Base-by-base conservation (phyloP, 2,329 filamentous ascomycete genomes). In the Fusarium poae region DNA sequence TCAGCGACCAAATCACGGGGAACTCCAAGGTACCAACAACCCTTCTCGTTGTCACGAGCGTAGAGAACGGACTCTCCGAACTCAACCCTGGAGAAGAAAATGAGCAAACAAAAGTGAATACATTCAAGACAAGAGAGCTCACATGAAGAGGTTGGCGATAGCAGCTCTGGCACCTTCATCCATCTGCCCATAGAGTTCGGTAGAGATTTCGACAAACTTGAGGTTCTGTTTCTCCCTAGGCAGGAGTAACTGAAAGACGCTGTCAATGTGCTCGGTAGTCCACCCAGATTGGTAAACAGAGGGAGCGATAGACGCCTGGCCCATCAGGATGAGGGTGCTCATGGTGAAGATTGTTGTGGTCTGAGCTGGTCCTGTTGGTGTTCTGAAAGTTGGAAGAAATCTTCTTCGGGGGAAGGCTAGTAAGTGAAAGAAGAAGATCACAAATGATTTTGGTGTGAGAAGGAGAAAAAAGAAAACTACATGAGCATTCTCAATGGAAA, bases 1-100 rank as follows among this genome's bases (percentile, higher is more conserved):
- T 61, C 62, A 9, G 62, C 46, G n/a, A 73, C 51, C 27, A 75
- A 73, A 43, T 73, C 68, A 13, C 73, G 69, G 54, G 71, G 72
- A 34, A 69, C 54, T 11, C 74, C 75, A 30, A 77, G 71, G 37
- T 71, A 77, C 39, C 67, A 73, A 16, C 72, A 72, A 35, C 75
- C 71, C 27, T 46, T 25, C 11, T 68, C 67, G 23, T 57, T 74
- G 57, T 77, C 75, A 40, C 70, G 67, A 40, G 68, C 72, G 45
- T 58, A 77, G 64, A 77, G 67, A 20, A 75, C 73, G 6, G 54
- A 45, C 43, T 75, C 70, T 7, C 58, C 55, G n/a, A 71, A 63
- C 52, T 65, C 40, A 11, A 18, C 18, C 67, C 71, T 71, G 9
- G 21, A 18, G 12, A 21, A 13, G 18, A 51, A 15, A 13, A 37